These are phyloP conservation scores for Rhodamnia argentea DNA, from an alignment of 345 rosid genomes.

Conservation along the genomic window DNA sequence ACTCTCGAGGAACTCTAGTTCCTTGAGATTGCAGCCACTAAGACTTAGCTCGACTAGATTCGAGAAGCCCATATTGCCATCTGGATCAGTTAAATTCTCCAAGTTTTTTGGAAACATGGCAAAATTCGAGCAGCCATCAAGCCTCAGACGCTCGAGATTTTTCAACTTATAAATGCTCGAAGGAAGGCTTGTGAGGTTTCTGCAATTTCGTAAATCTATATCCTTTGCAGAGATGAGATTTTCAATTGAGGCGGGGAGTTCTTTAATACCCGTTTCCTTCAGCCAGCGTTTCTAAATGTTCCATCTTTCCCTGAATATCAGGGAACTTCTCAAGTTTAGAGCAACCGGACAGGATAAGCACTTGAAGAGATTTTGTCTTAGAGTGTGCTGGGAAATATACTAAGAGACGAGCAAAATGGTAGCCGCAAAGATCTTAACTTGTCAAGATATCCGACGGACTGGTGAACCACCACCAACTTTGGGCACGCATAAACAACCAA, in stretches of 20 bases:
- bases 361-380: neutral
- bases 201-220: neutral
- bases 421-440: neutral
- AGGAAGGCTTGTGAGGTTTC: neutral
- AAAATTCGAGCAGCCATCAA: neutral
- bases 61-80: neutral
- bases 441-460: neutral
- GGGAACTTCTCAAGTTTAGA: neutral
- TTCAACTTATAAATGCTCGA: neutral
- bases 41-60: neutral
- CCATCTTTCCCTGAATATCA: neutral
- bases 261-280: neutral
- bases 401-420: neutral
- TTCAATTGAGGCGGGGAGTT: neutral
- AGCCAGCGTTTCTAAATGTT: neutral
- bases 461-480: neutral
- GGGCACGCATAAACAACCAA: neutral
- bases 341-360: fast-evolving
- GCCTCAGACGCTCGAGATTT: neutral
- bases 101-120: neutral
- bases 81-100: neutral
- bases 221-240: neutral
- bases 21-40: neutral
- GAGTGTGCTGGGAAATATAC: neutral
- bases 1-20: neutral